These are phyloP conservation scores for Atalantia buxifolia DNA, from an alignment of 345 rosid species.

Conservation along the genomic window DNA sequence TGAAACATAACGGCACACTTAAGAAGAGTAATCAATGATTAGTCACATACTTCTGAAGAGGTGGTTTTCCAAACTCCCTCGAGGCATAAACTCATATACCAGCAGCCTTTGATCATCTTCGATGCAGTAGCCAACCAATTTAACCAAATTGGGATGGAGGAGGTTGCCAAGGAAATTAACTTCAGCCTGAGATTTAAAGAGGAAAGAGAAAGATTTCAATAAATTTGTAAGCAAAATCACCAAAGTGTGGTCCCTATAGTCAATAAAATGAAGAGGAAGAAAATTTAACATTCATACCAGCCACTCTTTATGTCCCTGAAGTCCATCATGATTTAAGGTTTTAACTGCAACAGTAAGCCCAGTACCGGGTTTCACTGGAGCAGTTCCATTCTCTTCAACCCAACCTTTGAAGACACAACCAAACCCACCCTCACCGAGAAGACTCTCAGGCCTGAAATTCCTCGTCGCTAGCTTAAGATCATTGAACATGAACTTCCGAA, in stretches of 20 bases:
- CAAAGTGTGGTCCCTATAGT: neutral
- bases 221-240: neutral
- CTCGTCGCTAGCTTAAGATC: conserved; percentile 77
- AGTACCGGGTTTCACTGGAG: conserved; percentile 86
- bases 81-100: conserved; percentile 76
- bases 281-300: conserved; percentile 45
- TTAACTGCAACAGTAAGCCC: conserved; percentile 92
- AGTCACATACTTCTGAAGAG: conserved; percentile 70
- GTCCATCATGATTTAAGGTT: conserved; percentile 88
- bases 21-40: neutral
- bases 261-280: neutral
- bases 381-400: conserved; percentile 89
- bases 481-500: conserved; percentile 62
- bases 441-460: conserved; percentile 82
- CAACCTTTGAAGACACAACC: conserved; percentile 96
- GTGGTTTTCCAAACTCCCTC: conserved; percentile 85
- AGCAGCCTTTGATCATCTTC: conserved; percentile 77
- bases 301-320: conserved; percentile 99
- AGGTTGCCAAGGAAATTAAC: conserved; percentile 77
- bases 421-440: conserved; percentile 90
- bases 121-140: conserved; percentile 73
- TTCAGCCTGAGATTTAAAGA: conserved; percentile 52
- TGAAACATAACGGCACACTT: neutral
- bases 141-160: conserved; percentile 68
- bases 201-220: conserved; percentile 1